Base-by-base conservation (phyloP, 345 rosid species). In the Firmiana major region DNA sequence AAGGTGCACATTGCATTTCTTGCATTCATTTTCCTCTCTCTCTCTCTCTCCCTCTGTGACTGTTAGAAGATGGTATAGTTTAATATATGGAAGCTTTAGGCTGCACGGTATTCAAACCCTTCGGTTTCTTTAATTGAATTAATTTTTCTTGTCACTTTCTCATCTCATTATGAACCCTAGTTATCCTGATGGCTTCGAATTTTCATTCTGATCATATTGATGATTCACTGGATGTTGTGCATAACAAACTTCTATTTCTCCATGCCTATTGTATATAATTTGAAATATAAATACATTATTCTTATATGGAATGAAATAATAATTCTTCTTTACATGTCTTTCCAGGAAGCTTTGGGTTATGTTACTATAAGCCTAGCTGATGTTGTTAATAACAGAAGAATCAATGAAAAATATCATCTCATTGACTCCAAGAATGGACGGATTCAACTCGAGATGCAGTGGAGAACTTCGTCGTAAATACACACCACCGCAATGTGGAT, bases 341-440 rank as follows among this genome's bases (percentile, higher is more conserved):
- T 2, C 46, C 81, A 92, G 98, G 97, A 92, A 86, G 42, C 86
- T n/a, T 86, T 94, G 59, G 98, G 98, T 5, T 86, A 90, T 54
- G 86, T 85, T 31, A 87, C 81, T 70, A 85, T 92, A 60, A 85
- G 80, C 83, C 87, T 94, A 40, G 78, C 86, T 0, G 97, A 94
- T 77, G 97, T 92, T 31, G 91, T 92, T 51, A 82, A 48, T 83
- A 94, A 94, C 84, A 82, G 82, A 65, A 87, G 97, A 79, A 90
- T 90, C 83, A 90, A 94, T 40, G 94, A 85, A 79, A 94, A 90
- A 84, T 94, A 87, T 81, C 90, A 92, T 83, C 88, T 94, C 10
- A 94, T 92, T 57, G 97, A 90, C 85, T 94, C 98, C 8, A 92
- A 88, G 85, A 94, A 92, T 46, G 97, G 98, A 69, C 85, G 87